Base-by-base conservation (phyloP, 1,139 yeast species). In the Kazachstania sp. region DNA sequence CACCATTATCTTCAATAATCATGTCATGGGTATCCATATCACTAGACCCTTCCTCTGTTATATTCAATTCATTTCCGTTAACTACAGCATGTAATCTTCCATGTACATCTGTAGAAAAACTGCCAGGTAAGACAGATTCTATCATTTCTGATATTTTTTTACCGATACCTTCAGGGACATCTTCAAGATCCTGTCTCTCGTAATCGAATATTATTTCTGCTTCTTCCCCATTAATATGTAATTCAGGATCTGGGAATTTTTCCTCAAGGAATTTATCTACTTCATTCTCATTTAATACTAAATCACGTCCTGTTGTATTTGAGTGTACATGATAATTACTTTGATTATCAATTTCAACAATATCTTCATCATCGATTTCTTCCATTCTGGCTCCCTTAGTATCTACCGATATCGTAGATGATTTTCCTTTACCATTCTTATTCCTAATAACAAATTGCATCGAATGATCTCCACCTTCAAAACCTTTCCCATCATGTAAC, bases 131-230 rank as follows among this genome's bases (percentile, higher is more conserved):
- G 15, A 58, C 62, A 6, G 60, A 54, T 46, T 60, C 64, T 32
- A 61, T 54, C 61, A 61, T 58, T 42, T 60, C 61, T 19, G 63
- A 53, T 26, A 61, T 57, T 42, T 55, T 55, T 42, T 57, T 61
- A 34, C 64, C 60, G 20, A 61, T 53, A n/a, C 56, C 60, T 39
- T 57, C 57, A 5, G 61, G 57, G 13, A 59, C 48, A 31, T 60
- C 62, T 13, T 50, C 50, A n/a, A 59, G 47, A 20, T 52, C 57
- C 37, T 58, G 57, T 2, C 58, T 54, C 30, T 58, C 64, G 41
- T 59, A 61, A 45, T 63, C 66, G 48, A 63, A 63, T 37, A 61
- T 56, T 39, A 61, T 54, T 42, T 62, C 64, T 4, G 60, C 61
- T 30, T 60, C 62, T 20, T 54, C 58, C 12, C 52, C 60, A 38